Base-by-base conservation (phyloP, 345 rosid genomes). In the Pistacia atlantica region DNA sequence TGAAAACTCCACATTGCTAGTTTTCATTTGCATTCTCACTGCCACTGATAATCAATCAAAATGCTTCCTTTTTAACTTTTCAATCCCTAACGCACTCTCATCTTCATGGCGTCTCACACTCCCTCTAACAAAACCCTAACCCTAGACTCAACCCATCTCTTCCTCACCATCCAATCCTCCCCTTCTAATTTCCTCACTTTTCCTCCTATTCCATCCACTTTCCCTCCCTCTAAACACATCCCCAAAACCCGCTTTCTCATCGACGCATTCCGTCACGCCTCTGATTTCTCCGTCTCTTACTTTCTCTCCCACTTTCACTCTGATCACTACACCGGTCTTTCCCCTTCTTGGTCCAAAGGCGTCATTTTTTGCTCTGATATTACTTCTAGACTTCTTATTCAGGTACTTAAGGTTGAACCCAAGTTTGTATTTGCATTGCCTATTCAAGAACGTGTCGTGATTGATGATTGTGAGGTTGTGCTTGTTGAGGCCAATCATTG, bases 261-360 rank as follows among this genome's bases (percentile, higher is more conserved):
- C 82, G 99, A 95, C 69, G 84, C 88, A 57, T 95, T 95, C 77
- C 93, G 96, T 82, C 82, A 70, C 78, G 65, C 94, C 38, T 74
- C 81, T 67, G 65, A 74, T 73, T 67, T 73, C 75, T 85, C 92
- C 61, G 67, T 71, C 79, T 75, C 92, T 67, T 93, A 90, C 83
- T 91, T 95, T 83, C 99, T 95, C 71, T 90, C 97, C 57, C 97
- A 95, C 83, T 93, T 95, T 86, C 98, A 95, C 82, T 88, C 96
- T 72, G 98, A 95, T 49, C 99, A 91, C 76, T 93, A 93, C 76
- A 67, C 90, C 35, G 98, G 97, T 73, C 92, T 95, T 67, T 81
- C 90, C 74, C 66, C 89, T 51, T 58, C 87, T 62, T 95, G 99
- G 98, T 87, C 90, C n/a, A 73, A 83, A 63, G 99, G 98, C 64